These are phyloP conservation scores for Globisporangium okanoganense DNA, from an alignment of 352 stramenopile genomes.

Conservation along the genomic window DNA sequence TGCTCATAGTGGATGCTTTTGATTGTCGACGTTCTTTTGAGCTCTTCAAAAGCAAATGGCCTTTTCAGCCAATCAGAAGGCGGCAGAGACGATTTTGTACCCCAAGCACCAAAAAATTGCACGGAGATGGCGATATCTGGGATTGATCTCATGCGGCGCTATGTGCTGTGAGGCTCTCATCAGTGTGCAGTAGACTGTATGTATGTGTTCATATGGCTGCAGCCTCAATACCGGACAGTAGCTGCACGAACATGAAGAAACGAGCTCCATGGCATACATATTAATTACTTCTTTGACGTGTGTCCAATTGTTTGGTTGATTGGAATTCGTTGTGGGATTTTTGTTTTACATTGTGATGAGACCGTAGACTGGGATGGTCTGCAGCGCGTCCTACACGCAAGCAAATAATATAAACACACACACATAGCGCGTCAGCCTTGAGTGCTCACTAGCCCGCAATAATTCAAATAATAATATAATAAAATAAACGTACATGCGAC, in stretches of 20 bases:
- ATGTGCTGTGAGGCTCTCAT: too few relatives aligned
- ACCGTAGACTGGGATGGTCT: conserved; percentile 47
- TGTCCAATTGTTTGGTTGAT: too few relatives aligned
- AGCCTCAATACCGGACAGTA: too few relatives aligned
- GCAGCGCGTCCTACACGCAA: conserved; percentile 33
- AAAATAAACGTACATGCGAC: conserved; percentile 38
- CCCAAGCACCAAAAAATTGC: background rate
- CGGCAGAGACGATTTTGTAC: background rate
- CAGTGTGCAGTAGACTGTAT: too few relatives aligned
- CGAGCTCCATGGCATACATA: too few relatives aligned
- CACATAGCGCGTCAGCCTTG: background rate
- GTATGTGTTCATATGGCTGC: too few relatives aligned
- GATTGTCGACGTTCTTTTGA: background rate
- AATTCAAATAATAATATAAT: too few relatives aligned
- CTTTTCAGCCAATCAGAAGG: background rate
- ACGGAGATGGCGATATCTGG: background rate
- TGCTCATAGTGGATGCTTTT: background rate
- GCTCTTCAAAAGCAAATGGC: background rate
- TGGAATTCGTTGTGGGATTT: too few relatives aligned
- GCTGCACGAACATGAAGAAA: too few relatives aligned
- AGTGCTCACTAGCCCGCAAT: background rate
- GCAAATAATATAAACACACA: background rate
- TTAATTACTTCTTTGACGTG: too few relatives aligned
- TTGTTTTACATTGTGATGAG: conserved; percentile 48
- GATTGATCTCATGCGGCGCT: too few relatives aligned